phyloP scores from a whole-genome alignment of 768 basidiomycete species.

The Russula foetens region DNA sequence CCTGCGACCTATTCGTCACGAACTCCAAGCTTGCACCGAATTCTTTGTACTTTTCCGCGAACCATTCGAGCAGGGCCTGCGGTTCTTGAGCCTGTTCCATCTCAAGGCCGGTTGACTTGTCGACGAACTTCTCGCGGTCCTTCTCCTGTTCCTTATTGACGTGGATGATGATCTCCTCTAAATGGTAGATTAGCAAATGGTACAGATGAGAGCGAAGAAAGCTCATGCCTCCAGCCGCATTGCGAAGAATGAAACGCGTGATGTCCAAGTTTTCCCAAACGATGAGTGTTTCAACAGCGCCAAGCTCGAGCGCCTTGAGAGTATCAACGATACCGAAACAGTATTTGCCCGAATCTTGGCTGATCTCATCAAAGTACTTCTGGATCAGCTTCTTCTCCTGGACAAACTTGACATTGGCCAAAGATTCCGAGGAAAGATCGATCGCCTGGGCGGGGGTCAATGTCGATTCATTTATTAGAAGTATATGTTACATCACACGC shows the following conservation, averaged over 20 bases:
- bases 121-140: slow-evolving; percentile 89
- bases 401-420: slow-evolving; percentile 98
- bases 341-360: slow-evolving; percentile 91
- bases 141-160: slow-evolving; percentile 78
- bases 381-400: slow-evolving; percentile 98
- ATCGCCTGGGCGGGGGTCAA: slow-evolving; percentile 56
- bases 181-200: background rate
- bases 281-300: slow-evolving; percentile 93
- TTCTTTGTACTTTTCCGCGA: slow-evolving; percentile 96
- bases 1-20: slow-evolving; percentile 92
- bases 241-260: slow-evolving; percentile 80
- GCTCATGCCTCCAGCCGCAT: slow-evolving; percentile 76
- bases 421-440: slow-evolving; percentile 90
- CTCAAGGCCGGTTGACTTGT: slow-evolving; percentile 90
- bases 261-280: slow-evolving; percentile 98
- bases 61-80: slow-evolving; percentile 91
- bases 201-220: background rate
- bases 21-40: slow-evolving; percentile 96
- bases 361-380: slow-evolving; percentile 98
- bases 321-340: slow-evolving; percentile 98
- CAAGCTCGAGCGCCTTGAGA: slow-evolving; percentile 91
- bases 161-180: slow-evolving; percentile 82
- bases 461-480: background rate
- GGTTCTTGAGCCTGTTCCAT: slow-evolving; percentile 89
- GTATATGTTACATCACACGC: slow-evolving; percentile 10